Evolutionary conservation across 1,139 yeast genomes (phyloP), one percentile per base, ranked within the genome.

Genomic region (Protomyces inouyei): DNA sequence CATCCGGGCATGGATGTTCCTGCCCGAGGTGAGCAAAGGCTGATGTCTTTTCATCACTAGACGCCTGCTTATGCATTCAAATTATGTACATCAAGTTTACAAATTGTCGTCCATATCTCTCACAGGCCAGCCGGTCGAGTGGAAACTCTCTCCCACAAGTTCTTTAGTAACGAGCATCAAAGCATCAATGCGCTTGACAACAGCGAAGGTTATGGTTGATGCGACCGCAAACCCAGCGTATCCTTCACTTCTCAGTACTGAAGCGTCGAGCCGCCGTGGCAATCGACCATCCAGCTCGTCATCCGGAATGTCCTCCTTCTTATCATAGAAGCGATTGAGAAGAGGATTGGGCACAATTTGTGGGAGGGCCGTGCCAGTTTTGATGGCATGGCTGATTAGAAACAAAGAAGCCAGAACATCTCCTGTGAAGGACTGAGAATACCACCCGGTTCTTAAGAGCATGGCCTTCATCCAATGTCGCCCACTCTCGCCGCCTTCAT

Each of bases 91-190:
- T 28, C 8, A 28, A 28, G 32, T 4, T 28, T 28, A 6, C 32
- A 28, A 1, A 28, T 28, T 28, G 8, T 28, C 32, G 5, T 28
- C 32, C 32, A 28, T 28, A 28, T 4, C 1, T 28, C 32, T 28
- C 32, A 28, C 32, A 28, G 43, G 48, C 48, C 48, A 43, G 48
- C 48, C 48, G 14, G 48, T 52, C 18, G 57, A 25, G 48, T 60
- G 61, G 48, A 52, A 73, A 64, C 70, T 72, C 57, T 73, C 75
- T 9, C 75, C 75, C 3, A 73, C 75, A 45, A 73, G 66, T 6
- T 70, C 70, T 68, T 73, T 73, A 46, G 72, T 69, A 51, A 69
- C 67, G 51, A 70, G 52, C 67, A 73, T 67, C 35, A 73, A 55
- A 40, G 69, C 70, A 53, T 73, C 75, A 46, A 73, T 61, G 18